Percentiles rank a stretch among this genome's conserved stretches.
Conservation (phyloP, 225 moss, liverwort and hornwort species). For the Sphagnum tenellum region DNA sequence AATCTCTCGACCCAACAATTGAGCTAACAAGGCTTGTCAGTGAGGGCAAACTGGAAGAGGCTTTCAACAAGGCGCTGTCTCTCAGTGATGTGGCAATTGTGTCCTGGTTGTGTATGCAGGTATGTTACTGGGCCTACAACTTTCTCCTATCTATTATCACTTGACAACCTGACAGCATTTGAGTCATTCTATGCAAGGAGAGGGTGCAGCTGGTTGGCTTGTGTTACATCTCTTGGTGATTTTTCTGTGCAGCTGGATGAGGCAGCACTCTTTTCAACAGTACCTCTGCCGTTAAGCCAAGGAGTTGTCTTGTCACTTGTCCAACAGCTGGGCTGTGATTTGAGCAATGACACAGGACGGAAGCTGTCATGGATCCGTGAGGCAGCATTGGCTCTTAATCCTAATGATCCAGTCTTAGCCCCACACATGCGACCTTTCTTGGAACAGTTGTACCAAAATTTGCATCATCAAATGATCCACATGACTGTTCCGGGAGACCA, state of each 20-base stretch:
- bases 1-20: conserved; percentile 90
- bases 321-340: conserved; percentile 79
- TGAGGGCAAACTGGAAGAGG: conserved; percentile 89
- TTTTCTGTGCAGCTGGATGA: conserved; percentile 46
- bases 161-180: too few species aligned
- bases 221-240: too few species aligned
- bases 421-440: conserved; percentile 74
- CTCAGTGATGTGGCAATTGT: conserved; percentile 94
- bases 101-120: conserved; percentile 96
- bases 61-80: conserved; percentile 94
- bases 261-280: conserved; percentile 41
- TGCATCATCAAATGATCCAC: conserved; percentile 53
- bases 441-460: conserved; percentile 75
- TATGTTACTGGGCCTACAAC: conserved; percentile 5
- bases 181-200: too few species aligned
- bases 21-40: conserved; percentile 83
- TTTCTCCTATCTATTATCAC: too few species aligned
- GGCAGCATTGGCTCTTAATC: conserved; percentile 76
- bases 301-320: conserved; percentile 81
- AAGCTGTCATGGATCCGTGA: conserved; percentile 90
- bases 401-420: conserved; percentile 70
- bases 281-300: conserved; percentile 73
- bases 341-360: conserved; percentile 54
- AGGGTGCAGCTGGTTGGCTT: too few species aligned
- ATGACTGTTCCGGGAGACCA: conserved; percentile 51